These are phyloP conservation scores for cucumber (Cucumis sativus) DNA, from an alignment of 306 rosid species.

Conservation along the genomic window Cucumber_9930_V3 NC_026657.2:39819501-39820000, in stretches of 20 bases:
- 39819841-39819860: slow-evolving; percentile 67
- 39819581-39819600: not conserved
- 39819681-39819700: slow-evolving; percentile 39
- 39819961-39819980: not conserved
- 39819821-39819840: slow-evolving; percentile 81
- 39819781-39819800: slow-evolving; percentile 64
- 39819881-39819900: slow-evolving; percentile 42
- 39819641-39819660: not conserved
- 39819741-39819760: slow-evolving; percentile 59
- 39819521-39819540: not conserved
- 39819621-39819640: not conserved
- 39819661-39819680: slow-evolving; percentile 41
- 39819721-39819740: slow-evolving; percentile 40
- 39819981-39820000: not conserved
- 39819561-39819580: not conserved
- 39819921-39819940: slow-evolving; percentile 42
- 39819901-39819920: slow-evolving; percentile 27
- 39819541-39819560: not conserved
- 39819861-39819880: slow-evolving; percentile 91
- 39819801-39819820: slow-evolving; percentile 84
- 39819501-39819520: not conserved
- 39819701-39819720: slow-evolving; percentile 34
- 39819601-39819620: not conserved
- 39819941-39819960: slow-evolving; percentile 38
- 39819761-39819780: slow-evolving; percentile 61